A percentile compares a stretch with the other conserved stretches of the same genome.
Conservation (phyloP, 2,329 filamentous ascomycete species). For the Paecilomyces formosus region DNA sequence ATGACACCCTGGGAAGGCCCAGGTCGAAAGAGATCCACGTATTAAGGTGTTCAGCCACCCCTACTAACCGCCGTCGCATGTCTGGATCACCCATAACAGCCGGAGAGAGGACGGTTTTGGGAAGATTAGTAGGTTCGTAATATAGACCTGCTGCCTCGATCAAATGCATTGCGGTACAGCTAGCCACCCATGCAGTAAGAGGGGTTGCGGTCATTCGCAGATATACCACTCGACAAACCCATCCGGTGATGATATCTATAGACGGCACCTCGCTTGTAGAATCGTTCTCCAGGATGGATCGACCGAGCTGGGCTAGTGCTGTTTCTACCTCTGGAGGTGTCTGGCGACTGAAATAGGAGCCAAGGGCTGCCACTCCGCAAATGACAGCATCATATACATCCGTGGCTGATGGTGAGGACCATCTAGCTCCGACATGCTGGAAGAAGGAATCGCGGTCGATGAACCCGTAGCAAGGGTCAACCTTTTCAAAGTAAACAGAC, state of each 20-base stretch:
- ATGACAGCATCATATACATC: slow-evolving; percentile 42
- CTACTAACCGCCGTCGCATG: slow-evolving; percentile 37
- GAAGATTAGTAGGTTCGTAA: slow-evolving; percentile 14
- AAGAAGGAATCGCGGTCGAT: slow-evolving; percentile 21
- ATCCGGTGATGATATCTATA: slow-evolving; percentile 29
- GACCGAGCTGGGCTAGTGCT: slow-evolving; percentile 41
- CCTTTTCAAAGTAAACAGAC: slow-evolving; percentile 45
- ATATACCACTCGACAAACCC: slow-evolving; percentile 49
- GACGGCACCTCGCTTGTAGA: slow-evolving; percentile 18
- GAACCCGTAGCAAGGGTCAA: slow-evolving; percentile 49
- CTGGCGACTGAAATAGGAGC: slow-evolving; percentile 43
- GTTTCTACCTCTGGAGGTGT: slow-evolving; percentile 37
- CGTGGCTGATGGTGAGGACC: slow-evolving; percentile 16
- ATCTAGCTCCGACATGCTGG: slow-evolving; percentile 21
- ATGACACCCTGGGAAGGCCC: slow-evolving; percentile 45
- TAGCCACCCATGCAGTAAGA: slow-evolving; percentile 35
- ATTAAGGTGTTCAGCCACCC: slow-evolving; percentile 51
- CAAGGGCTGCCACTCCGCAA: slow-evolving; percentile 50
- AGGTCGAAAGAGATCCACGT: slow-evolving; percentile 55
- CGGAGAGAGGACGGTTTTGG: not conserved
- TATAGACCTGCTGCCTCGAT: slow-evolving; percentile 44
- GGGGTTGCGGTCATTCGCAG: slow-evolving; percentile 48
- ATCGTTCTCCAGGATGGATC: slow-evolving; percentile 39
- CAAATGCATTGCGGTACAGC: slow-evolving; percentile 39
- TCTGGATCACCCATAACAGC: slow-evolving; percentile 21